These are phyloP conservation scores for Xylariaceae sp. DNA, from an alignment of 2,329 filamentous ascomycete genomes.

Conservation along the genomic window DNA sequence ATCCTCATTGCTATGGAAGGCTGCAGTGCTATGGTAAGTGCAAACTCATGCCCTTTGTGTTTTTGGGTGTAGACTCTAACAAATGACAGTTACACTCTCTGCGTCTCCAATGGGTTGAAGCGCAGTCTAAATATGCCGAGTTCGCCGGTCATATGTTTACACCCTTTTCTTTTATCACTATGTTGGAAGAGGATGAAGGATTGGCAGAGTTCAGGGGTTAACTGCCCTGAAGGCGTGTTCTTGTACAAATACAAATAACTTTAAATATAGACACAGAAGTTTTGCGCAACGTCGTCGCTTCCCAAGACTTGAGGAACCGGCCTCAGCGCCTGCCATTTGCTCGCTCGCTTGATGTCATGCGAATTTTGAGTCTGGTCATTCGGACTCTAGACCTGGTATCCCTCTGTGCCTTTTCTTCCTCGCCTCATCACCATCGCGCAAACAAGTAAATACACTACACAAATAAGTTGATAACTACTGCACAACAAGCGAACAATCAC, in stretches of 20 bases:
- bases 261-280: too few relatives aligned
- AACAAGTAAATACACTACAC: too few relatives aligned
- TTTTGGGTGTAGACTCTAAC: conserved; percentile 13
- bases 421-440: too few relatives aligned
- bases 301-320: too few relatives aligned
- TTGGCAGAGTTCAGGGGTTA: conserved; percentile 36
- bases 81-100: conserved; percentile 59
- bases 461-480: too few relatives aligned
- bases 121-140: conserved; percentile 82
- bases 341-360: too few relatives aligned
- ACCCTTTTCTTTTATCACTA: conserved; percentile 70
- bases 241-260: conserved; percentile 21
- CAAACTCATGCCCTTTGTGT: background rate
- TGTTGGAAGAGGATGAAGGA: conserved; percentile 65
- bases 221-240: conserved; percentile 5
- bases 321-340: too few relatives aligned
- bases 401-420: too few relatives aligned
- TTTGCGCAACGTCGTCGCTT: too few relatives aligned
- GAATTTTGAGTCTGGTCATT: too few relatives aligned
- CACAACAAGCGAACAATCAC: too few relatives aligned
- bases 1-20: conserved; percentile 81
- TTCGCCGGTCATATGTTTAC: conserved; percentile 73
- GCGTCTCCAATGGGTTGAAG: conserved; percentile 78
- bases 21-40: conserved; percentile 65
- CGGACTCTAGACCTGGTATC: too few relatives aligned